Conservation (phyloP, 805 yeast species). For the Candida boleticola region DNA sequence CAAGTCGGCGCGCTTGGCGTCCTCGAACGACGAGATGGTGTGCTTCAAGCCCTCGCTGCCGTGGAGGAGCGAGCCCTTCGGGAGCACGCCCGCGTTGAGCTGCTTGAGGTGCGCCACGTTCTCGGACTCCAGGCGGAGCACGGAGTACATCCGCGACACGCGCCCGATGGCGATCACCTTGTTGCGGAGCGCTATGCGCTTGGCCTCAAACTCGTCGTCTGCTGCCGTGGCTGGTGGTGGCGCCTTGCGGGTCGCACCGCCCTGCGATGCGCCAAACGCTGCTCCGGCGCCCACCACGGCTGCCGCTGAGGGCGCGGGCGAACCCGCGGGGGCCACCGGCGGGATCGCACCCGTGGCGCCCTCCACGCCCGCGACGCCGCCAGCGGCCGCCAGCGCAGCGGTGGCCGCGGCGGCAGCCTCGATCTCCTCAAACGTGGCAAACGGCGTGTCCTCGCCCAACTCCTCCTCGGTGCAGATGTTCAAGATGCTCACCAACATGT, state of each 20-base stretch:
- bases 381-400: conserved; percentile 8
- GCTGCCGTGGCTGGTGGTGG: conserved; percentile 12
- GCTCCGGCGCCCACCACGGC: not conserved
- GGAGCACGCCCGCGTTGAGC: conserved; percentile 72
- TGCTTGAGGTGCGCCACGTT: conserved; percentile 76
- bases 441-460: conserved; percentile 68
- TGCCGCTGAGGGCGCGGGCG: not conserved
- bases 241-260: conserved; percentile 6
- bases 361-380: conserved; percentile 17
- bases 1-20: conserved; percentile 77
- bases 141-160: conserved; percentile 87
- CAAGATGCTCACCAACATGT: conserved; percentile 83
- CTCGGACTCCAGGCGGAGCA: conserved; percentile 85
- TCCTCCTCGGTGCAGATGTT: conserved; percentile 96
- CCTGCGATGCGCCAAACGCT: conserved; percentile 5
- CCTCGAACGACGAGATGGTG: conserved; percentile 72
- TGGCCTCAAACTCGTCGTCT: conserved; percentile 31
- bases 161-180: conserved; percentile 96
- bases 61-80: conserved; percentile 80
- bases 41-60: conserved; percentile 78
- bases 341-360: conserved; percentile 4
- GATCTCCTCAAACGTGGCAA: not conserved
- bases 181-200: conserved; percentile 62
- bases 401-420: conserved; percentile 9
- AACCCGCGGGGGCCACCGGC: not conserved